phyloP scores from a whole-genome alignment of 2,329 filamentous ascomycete species.

The Neurospora sp. region DNA sequence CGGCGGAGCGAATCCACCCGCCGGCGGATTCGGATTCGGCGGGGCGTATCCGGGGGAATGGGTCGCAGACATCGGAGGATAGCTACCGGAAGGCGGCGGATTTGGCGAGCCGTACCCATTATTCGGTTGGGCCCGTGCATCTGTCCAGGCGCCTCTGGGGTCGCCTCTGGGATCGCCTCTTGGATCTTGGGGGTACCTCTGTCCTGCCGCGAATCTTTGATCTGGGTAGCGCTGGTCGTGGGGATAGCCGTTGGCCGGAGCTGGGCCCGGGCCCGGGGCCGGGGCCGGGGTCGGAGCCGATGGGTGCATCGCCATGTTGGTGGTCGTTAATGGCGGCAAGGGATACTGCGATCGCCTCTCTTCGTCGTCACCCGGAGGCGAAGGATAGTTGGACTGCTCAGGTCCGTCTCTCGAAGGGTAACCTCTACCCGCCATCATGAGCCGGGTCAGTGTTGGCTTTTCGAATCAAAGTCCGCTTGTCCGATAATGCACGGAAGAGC shows the following conservation, averaged over 20 bases:
- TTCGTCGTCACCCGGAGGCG: slow-evolving; percentile 32
- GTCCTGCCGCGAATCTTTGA: slow-evolving; percentile 5
- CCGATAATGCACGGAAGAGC: background rate
- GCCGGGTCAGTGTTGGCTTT: slow-evolving; percentile 12
- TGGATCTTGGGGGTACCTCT: slow-evolving; percentile 13
- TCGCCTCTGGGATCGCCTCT: slow-evolving; percentile 1
- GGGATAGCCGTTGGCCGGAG: slow-evolving; percentile 6
- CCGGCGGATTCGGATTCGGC: slow-evolving; percentile 21
- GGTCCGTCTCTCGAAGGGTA: slow-evolving; percentile 24
- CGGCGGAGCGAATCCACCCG: slow-evolving; percentile 26
- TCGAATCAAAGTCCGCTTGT: background rate
- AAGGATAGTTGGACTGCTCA: slow-evolving; percentile 33
- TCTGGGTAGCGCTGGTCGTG: slow-evolving; percentile 13
- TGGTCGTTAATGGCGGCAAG: slow-evolving; percentile 20
- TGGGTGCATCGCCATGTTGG: slow-evolving; percentile 33
- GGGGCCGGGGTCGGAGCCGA: slow-evolving; percentile 37
- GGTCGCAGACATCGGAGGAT: slow-evolving; percentile 16
- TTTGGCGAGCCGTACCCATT: slow-evolving; percentile 30
- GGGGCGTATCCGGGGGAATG: slow-evolving; percentile 29
- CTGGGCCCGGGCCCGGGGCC: slow-evolving; percentile 7
- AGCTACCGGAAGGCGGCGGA: slow-evolving; percentile 15
- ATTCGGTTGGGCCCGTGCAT: slow-evolving; percentile 20
- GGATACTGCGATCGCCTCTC: slow-evolving; percentile 22
- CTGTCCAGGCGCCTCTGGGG: background rate
- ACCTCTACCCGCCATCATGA: slow-evolving; percentile 17